These are phyloP conservation scores for Emydomyces testavorans DNA, from an alignment of 2,329 filamentous ascomycete genomes.

Conservation along the genomic window DNA sequence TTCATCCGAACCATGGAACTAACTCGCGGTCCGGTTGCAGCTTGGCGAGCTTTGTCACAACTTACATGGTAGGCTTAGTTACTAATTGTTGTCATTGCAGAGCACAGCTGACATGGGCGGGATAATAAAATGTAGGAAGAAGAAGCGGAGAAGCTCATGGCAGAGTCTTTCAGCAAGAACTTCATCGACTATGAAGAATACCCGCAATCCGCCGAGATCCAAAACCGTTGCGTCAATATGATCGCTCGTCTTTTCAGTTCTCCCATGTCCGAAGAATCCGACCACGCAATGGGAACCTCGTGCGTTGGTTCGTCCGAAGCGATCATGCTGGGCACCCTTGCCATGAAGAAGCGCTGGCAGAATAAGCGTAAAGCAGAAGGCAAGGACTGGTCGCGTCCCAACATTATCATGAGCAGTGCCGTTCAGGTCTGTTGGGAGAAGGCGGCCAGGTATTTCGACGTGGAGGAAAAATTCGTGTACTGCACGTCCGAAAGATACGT, in stretches of 20 bases:
- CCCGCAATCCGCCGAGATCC: conserved; percentile 68
- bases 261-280: conserved; percentile 45
- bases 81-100: background rate
- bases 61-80: conserved; percentile 64
- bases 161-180: conserved; percentile 84
- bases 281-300: conserved; percentile 69
- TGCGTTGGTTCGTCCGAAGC: conserved; percentile 78
- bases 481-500: conserved; percentile 51
- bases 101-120: conserved; percentile 10
- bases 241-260: conserved; percentile 83
- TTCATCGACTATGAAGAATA: conserved; percentile 88
- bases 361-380: conserved; percentile 73
- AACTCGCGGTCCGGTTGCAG: conserved; percentile 34
- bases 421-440: conserved; percentile 99
- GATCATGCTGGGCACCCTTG: conserved; percentile 47
- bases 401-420: conserved; percentile 90
- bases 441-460: conserved; percentile 75
- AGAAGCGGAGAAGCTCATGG: conserved; percentile 91
- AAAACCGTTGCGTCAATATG: conserved; percentile 86
- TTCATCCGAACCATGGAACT: background rate
- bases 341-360: conserved; percentile 94
- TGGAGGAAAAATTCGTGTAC: conserved; percentile 73
- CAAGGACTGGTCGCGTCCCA: conserved; percentile 68
- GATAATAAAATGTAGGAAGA: conserved; percentile 52
- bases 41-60: conserved; percentile 85